Conservation (phyloP, 225 moss, liverwort and hornwort species). For the Marchantia paleacea region DNA sequence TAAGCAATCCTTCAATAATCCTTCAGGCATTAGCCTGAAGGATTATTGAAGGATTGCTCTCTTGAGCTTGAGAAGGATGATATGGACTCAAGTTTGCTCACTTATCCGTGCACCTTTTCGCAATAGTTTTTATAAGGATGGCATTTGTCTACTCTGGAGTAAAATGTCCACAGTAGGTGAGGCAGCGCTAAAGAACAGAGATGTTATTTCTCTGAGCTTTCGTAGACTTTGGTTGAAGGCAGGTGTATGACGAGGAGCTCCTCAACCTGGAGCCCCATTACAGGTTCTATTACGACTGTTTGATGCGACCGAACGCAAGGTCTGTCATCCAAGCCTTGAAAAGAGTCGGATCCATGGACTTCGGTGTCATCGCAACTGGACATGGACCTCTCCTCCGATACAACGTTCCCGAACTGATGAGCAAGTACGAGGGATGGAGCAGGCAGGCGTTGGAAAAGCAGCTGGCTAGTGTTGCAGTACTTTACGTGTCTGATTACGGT, state of each 20-base stretch:
- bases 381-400: slow-evolving; percentile 84
- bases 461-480: slow-evolving; percentile 73
- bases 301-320: slow-evolving; percentile 89
- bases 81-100: too few relatives aligned
- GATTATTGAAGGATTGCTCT: too few relatives aligned
- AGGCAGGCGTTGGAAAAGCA: slow-evolving; percentile 82
- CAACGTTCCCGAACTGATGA: slow-evolving; percentile 69
- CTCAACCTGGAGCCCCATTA: slow-evolving; percentile 67
- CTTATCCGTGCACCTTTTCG: too few relatives aligned
- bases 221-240: slow-evolving; percentile 9
- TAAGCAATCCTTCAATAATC: too few relatives aligned
- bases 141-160: too few relatives aligned
- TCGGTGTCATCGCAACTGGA: slow-evolving; percentile 67
- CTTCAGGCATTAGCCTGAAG: too few relatives aligned
- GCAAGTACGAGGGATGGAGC: slow-evolving; percentile 82
- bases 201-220: not conserved
- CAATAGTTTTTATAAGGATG: too few relatives aligned
- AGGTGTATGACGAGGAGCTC: slow-evolving; percentile 83
- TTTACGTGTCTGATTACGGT: slow-evolving; percentile 89
- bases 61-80: too few relatives aligned
- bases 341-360: slow-evolving; percentile 61
- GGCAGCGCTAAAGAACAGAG: too few relatives aligned
- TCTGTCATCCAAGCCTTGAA: slow-evolving; percentile 81
- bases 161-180: too few relatives aligned
- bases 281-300: slow-evolving; percentile 94